Base-by-base conservation (phyloP, 2,329 filamentous ascomycete genomes). In the Cytospora piceae region DNA sequence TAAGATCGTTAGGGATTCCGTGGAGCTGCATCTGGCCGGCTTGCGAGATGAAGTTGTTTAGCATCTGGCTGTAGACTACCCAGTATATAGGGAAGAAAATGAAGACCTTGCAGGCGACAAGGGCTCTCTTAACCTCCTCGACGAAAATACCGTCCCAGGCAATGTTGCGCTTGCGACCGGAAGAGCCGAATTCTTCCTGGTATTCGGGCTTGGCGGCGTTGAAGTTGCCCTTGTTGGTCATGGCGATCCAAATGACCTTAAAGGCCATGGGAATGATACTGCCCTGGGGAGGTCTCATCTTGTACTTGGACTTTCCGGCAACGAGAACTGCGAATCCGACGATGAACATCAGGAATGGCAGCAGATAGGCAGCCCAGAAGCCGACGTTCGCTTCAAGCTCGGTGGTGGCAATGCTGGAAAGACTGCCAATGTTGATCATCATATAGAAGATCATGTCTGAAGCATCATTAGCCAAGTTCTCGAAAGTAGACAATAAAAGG, bases 341-440 rank as follows among this genome's bases (percentile, higher is more conserved):
- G 64, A 84, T 77, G 77, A 92, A 91, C 77, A 89, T 84, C 73
- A 81, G 82, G 69, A 89, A 83, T 75, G 73, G 80, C 81, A 83
- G 76, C 75, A 78, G 79, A 68, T 78, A 92, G 2, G 87, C 89
- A 1, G 82, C 82, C 83, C 88, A 91, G 83, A 89, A 93, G 4
- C 87, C 87, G 65, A 87, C 76, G 71, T 88, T 83, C 65, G 84
- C 79, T 75, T 93, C 90, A 79, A 92, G 83, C 73, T 87, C 88
- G 1, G 86, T 86, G 0, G 87, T 92, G 8, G 85, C 87, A 70
- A 92, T 82, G 62, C 86, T 80, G 0, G 86, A 90, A 8, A 93
- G 80, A 1, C 87, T 85, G n/a, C 90, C 90, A 20, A 93, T 70
- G 76, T 93, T 92, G 73, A 92, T 91, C 77, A 86, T 84, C 87